Percentiles rank a stretch among this genome's conserved stretches.
phyloP scores from a whole-genome alignment of 495 filamentous ascomycete species.

The Trichoderma parareesei region DNA sequence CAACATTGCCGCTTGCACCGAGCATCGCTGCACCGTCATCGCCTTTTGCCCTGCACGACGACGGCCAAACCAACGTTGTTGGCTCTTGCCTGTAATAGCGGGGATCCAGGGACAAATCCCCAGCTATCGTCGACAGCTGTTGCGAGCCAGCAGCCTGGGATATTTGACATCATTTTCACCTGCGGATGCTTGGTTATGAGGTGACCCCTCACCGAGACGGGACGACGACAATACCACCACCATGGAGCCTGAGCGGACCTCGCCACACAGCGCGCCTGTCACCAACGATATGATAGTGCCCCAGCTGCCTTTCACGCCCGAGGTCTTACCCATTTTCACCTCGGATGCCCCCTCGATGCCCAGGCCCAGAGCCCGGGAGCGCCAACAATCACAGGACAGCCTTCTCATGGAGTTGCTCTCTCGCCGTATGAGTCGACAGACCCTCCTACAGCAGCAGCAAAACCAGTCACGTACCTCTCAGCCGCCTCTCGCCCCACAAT shows the following conservation, averaged over 20 bases:
- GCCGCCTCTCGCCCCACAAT: not conserved
- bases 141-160: not conserved
- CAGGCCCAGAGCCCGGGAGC: not conserved
- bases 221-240: slow-evolving; percentile 4
- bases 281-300: not conserved
- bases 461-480: not conserved
- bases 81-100: too few species aligned
- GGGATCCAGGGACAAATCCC: too few species aligned
- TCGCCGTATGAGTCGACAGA: slow-evolving; percentile 1
- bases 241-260: not conserved
- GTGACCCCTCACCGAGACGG: not conserved
- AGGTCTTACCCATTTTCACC: not conserved
- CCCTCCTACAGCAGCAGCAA: not conserved
- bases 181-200: slow-evolving; percentile 4
- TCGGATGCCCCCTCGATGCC: not conserved
- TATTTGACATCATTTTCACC: not conserved
- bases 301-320: not conserved
- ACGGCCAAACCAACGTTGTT: too few species aligned
- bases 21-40: too few species aligned
- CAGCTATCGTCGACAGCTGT: not conserved
- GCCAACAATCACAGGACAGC: not conserved
- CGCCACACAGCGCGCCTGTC: not conserved
- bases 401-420: slow-evolving; percentile 1
- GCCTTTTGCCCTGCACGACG: too few species aligned
- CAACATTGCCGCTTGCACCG: too few species aligned